phyloP scores from a whole-genome alignment of 177 flowering plant species.

The Tripterygium wilfordii region DNA sequence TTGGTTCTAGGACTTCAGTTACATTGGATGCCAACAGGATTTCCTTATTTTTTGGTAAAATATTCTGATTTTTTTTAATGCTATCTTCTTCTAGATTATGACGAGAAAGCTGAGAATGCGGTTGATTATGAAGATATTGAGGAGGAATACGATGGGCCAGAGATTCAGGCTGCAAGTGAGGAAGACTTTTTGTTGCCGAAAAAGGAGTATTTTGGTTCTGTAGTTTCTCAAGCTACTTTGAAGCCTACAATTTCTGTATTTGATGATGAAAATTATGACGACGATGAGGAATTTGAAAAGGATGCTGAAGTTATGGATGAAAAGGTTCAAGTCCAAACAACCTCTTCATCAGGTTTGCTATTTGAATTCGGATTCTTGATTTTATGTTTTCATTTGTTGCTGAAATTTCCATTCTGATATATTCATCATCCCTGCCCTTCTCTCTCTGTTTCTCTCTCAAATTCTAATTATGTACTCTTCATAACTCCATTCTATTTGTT shows the following conservation, averaged over 20 bases:
- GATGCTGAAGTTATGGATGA: constrained; percentile 33
- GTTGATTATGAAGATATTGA: constrained; percentile 96
- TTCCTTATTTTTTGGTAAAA: no score
- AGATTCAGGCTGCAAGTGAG: constrained; percentile 64
- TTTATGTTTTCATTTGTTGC: not conserved
- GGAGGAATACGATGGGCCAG: constrained; percentile 98
- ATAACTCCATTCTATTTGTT: no score
- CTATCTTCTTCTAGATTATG: constrained; percentile 56
- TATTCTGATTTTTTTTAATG: no score
- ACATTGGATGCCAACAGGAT: no score
- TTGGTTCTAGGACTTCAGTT: no score
- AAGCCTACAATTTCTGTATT: constrained; percentile 46
- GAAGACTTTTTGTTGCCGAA: constrained; percentile 78
- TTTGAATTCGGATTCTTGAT: not conserved
- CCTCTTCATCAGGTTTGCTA: constrained; percentile 35
- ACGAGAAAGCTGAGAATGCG: constrained; percentile 91
- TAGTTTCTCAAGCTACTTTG: constrained; percentile 37
- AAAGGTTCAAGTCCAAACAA: constrained; percentile 19
- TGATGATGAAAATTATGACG: constrained; percentile 96
- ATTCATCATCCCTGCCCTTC: no score
- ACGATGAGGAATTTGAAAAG: constrained; percentile 58
- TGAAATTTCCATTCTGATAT: no score
- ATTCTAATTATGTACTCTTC: no score
- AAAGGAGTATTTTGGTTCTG: constrained; percentile 55
- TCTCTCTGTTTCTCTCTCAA: no score